These are phyloP conservation scores for Suhomyces yuchorum DNA, from an alignment of 1,139 yeast species.

Conservation along the genomic window DNA sequence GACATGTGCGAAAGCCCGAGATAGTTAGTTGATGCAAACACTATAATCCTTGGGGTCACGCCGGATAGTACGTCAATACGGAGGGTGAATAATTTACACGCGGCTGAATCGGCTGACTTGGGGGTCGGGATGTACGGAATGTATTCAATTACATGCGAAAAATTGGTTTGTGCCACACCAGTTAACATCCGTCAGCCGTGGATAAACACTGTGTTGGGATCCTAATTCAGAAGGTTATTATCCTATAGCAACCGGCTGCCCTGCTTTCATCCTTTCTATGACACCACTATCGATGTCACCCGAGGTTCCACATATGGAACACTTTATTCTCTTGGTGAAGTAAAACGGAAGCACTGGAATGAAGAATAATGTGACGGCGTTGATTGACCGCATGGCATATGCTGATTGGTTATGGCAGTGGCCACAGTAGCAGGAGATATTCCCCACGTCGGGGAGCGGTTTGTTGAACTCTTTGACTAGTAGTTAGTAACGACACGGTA, in stretches of 20 bases:
- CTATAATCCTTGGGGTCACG: background rate
- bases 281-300: slow-evolving; percentile 38
- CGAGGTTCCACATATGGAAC: slow-evolving; percentile 48
- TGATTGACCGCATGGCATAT: slow-evolving; percentile 43
- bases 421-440: slow-evolving; percentile 20
- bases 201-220: background rate
- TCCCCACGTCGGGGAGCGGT: slow-evolving; percentile 20
- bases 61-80: background rate
- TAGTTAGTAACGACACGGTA: slow-evolving; percentile 10
- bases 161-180: background rate
- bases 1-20: background rate
- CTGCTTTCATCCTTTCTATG: slow-evolving; percentile 35
- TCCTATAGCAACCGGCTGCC: slow-evolving; percentile 43
- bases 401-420: slow-evolving; percentile 51
- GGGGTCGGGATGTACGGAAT: slow-evolving; percentile 7
- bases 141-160: slow-evolving; percentile 1
- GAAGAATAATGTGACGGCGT: slow-evolving; percentile 47
- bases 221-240: background rate
- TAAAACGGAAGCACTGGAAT: slow-evolving; percentile 49
- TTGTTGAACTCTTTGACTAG: slow-evolving; percentile 22
- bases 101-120: slow-evolving; percentile 10
- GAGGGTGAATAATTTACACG: background rate
- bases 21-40: background rate
- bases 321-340: slow-evolving; percentile 40
- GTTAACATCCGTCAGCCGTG: background rate